A percentile compares a stretch with the other conserved stretches of the same genome.
Evolutionary conservation across 2,329 filamentous ascomycete species (phyloP).

Genomic region (Bipolaris cookei): DNA sequence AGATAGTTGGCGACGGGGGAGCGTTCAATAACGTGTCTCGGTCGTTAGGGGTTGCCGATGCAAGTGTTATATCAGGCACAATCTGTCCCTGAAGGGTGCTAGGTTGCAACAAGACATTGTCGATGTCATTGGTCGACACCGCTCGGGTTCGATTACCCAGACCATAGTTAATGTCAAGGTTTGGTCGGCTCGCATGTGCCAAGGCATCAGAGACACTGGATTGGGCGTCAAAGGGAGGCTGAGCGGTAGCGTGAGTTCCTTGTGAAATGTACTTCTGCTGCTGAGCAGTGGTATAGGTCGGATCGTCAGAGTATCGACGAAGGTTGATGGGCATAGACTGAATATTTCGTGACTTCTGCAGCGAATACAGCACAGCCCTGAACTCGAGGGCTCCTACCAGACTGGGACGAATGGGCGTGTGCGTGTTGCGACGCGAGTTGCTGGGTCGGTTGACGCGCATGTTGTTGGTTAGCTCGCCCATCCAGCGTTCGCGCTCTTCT

Average conservation of each 20-base stretch:
- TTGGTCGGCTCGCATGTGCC: conserved; percentile 34
- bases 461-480: conserved; percentile 86
- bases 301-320: conserved; percentile 72
- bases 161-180: conserved; percentile 37
- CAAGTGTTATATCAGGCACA: conserved; percentile 47
- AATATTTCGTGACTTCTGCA: conserved; percentile 81
- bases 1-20: conserved; percentile 48
- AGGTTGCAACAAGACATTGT: conserved; percentile 55
- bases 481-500: conserved; percentile 66
- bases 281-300: conserved; percentile 54
- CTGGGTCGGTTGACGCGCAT: conserved; percentile 83
- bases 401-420: conserved; percentile 89
- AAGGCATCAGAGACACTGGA: conserved; percentile 26
- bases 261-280: conserved; percentile 57
- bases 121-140: conserved; percentile 66
- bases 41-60: conserved; percentile 43
- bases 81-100: conserved; percentile 31
- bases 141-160: conserved; percentile 55
- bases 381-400: conserved; percentile 94
- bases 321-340: conserved; percentile 72
- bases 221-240: conserved; percentile 47
- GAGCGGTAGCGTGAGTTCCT: conserved; percentile 55
- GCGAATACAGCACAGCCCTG: conserved; percentile 82
- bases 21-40: conserved; percentile 18
- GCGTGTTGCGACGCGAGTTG: conserved; percentile 71